Evolutionary conservation across 1,139 yeast genomes (phyloP).

Genomic region (Kurtzmaniella quercitrusa): DNA sequence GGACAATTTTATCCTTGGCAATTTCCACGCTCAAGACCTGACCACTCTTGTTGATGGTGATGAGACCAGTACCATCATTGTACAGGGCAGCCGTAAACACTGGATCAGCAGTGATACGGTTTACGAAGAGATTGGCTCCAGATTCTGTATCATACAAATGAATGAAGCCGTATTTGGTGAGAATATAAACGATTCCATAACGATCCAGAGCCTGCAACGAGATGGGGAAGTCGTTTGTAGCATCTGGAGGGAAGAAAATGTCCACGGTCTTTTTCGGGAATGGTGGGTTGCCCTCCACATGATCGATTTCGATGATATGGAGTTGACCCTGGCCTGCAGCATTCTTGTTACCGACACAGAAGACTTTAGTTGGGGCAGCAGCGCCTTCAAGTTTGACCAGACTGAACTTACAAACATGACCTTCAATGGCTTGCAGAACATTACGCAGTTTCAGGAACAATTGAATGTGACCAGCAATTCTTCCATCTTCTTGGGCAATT

Average conservation of each 20-base stretch:
- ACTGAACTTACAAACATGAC: constrained; percentile 93
- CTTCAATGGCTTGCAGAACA: constrained; percentile 95
- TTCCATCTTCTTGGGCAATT: constrained; percentile 89
- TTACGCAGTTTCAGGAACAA: constrained; percentile 82
- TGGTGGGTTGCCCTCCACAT: constrained; percentile 78
- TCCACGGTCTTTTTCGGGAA: constrained; percentile 90
- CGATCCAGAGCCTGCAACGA: constrained; percentile 81
- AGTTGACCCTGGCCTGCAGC: constrained; percentile 82
- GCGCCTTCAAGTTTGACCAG: constrained; percentile 71
- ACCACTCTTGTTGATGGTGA: constrained; percentile 93
- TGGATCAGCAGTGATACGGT: constrained; percentile 94
- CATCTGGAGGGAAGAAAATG: constrained; percentile 95
- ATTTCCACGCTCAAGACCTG: constrained; percentile 93
- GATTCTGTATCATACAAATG: constrained; percentile 93
- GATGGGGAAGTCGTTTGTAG: constrained; percentile 94
- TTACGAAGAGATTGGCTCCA: constrained; percentile 89
- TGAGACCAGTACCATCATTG: constrained; percentile 73
- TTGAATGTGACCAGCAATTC: constrained; percentile 96
- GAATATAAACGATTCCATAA: constrained; percentile 82
- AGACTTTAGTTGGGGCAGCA: constrained; percentile 73
- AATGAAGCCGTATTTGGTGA: constrained; percentile 95
- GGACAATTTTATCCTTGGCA: constrained; percentile 79
- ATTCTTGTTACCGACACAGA: constrained; percentile 85
- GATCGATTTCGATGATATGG: constrained; percentile 95
- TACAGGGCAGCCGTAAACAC: constrained; percentile 86